These are phyloP conservation scores for Puccinia polysora DNA, from an alignment of 1,284 basidiomycete species.

Conservation along the genomic window DNA sequence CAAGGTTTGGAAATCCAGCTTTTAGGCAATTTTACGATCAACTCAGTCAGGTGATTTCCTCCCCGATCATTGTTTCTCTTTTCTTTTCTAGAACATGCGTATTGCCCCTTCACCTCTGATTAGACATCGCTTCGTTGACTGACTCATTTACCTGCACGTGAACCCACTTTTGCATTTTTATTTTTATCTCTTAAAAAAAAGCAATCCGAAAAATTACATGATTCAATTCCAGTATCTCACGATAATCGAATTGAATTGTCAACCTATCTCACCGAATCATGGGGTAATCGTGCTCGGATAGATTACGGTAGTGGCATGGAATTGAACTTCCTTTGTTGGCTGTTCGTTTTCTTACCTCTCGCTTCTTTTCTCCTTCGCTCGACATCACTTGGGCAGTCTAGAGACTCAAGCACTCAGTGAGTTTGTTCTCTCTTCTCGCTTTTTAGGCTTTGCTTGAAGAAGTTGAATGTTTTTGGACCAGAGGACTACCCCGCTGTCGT, in stretches of 20 bases:
- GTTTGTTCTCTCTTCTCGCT: neutral
- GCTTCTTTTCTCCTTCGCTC: neutral
- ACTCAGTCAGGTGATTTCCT: slow-evolving; percentile 62
- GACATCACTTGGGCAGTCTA: neutral
- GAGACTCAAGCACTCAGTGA: neutral
- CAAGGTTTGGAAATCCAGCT: slow-evolving; percentile 94
- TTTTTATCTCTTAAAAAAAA: slow-evolving; percentile 42
- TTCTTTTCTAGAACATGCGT: slow-evolving; percentile 43
- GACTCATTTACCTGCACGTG: too few relatives aligned
- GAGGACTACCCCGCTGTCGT: slow-evolving; percentile 74
- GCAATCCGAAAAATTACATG: slow-evolving; percentile 56
- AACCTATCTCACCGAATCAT: slow-evolving; percentile 76
- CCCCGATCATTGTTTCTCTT: too few relatives aligned
- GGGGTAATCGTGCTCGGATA: slow-evolving; percentile 86
- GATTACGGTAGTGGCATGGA: slow-evolving; percentile 99
- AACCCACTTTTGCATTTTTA: too few relatives aligned
- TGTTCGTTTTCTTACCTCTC: slow-evolving; percentile 61
- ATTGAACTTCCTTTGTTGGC: slow-evolving; percentile 92
- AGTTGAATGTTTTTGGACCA: slow-evolving; percentile 64
- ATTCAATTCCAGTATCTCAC: slow-evolving; percentile 60
- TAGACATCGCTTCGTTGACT: slow-evolving; percentile 12
- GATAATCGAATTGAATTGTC: slow-evolving; percentile 64
- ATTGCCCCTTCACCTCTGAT: neutral
- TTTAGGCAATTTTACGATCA: slow-evolving; percentile 87
- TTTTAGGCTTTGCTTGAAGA: slow-evolving; percentile 71